Percentiles rank a stretch among this genome's conserved stretches.
These are phyloP conservation scores for Trichoderma polysporum DNA, from an alignment of 2,329 filamentous ascomycete species.

Conservation along the genomic window DNA sequence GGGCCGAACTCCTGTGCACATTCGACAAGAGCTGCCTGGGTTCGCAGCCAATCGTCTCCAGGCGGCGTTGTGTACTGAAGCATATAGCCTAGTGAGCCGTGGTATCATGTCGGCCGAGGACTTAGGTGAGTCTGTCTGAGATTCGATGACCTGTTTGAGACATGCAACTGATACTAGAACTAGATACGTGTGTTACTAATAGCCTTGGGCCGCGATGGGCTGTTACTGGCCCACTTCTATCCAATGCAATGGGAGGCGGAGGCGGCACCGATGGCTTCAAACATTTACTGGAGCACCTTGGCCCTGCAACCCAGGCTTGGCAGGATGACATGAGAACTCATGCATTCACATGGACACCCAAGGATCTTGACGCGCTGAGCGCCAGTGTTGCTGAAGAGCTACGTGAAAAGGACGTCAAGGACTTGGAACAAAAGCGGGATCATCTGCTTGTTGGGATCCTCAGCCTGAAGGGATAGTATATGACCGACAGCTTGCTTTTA, in stretches of 20 bases:
- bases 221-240: slow-evolving; percentile 12
- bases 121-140: neutral
- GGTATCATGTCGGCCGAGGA: slow-evolving; percentile 34
- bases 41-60: slow-evolving; percentile 48
- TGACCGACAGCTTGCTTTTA: neutral
- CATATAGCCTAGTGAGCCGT: slow-evolving; percentile 35
- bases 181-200: slow-evolving; percentile 25
- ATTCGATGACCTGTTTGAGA: neutral
- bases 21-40: neutral
- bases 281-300: slow-evolving; percentile 24
- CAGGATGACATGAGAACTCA: slow-evolving; percentile 15
- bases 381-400: neutral
- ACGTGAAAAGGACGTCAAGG: neutral
- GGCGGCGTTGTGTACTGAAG: slow-evolving; percentile 34
- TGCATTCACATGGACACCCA: neutral
- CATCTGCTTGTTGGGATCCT: neutral
- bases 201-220: slow-evolving; percentile 27
- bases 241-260: slow-evolving; percentile 24
- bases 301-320: slow-evolving; percentile 17
- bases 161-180: neutral
- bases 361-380: neutral
- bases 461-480: neutral
- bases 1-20: neutral
- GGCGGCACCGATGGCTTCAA: slow-evolving; percentile 26
- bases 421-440: neutral